phyloP scores from a whole-genome alignment of 495 filamentous ascomycete genomes.

The Hypoxylon rickii region DNA sequence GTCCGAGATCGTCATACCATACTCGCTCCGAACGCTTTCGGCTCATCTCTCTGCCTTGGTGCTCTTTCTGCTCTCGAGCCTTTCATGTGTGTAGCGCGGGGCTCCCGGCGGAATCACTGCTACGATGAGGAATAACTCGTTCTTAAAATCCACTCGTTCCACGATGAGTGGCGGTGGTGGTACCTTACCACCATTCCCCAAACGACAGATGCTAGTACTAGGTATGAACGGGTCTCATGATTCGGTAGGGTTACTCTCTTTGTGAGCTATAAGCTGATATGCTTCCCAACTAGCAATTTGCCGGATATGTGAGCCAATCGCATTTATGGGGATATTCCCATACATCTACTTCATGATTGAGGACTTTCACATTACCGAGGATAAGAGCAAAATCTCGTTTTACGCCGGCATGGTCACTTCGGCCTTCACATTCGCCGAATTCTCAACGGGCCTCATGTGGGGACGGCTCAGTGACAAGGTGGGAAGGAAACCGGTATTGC shows the following conservation, averaged over 20 bases:
- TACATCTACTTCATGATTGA: conserved; percentile 99
- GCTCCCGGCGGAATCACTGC: conserved; percentile 6
- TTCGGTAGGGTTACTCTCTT: conserved; percentile 9
- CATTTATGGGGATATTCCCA: conserved; percentile 99
- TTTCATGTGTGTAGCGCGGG: conserved; percentile 30
- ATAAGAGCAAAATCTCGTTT: conserved; percentile 78
- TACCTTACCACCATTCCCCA: conserved; percentile 51
- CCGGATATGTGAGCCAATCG: conserved; percentile 97
- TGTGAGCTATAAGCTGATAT: conserved; percentile 41
- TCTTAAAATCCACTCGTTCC: conserved; percentile 24
- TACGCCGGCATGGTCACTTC: conserved; percentile 98
- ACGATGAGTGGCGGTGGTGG: conserved; percentile 17
- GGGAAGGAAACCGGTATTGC: conserved; percentile 88
- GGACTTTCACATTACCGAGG: conserved; percentile 82
- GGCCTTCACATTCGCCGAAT: conserved; percentile 94
- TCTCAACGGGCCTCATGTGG: conserved; percentile 88
- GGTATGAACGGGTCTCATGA: conserved; percentile 54
- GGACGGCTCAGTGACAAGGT: conserved; percentile 89
- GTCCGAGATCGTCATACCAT: conserved; percentile 6
- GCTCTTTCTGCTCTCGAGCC: conserved; percentile 11
- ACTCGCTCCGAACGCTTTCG: no score
- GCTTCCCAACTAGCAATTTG: conserved; percentile 69
- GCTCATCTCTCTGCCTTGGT: no score
- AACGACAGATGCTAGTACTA: conserved; percentile 70
- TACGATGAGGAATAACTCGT: conserved; percentile 34